Base-by-base conservation (phyloP, 441 rosid species). In the Pelargonium cotyledonis region DNA sequence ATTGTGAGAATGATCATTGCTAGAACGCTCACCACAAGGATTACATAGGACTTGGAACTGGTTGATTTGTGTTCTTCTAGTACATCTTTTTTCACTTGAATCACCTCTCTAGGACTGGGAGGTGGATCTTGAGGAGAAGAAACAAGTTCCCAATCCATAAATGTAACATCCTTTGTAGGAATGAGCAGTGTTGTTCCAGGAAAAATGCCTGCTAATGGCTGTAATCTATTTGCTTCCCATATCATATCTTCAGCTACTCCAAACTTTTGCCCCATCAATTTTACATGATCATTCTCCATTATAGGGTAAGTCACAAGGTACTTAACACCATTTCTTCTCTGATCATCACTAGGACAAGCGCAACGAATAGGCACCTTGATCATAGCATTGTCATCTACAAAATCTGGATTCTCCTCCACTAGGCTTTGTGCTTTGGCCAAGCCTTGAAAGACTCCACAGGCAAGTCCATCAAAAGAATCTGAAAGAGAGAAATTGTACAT, bases 281-380 rank as follows among this genome's bases (percentile, higher is more conserved):
- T 18, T 12, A 58, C 29, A 11, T 53, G 0, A 10, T 73, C 80
- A 14, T 66, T 55, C 61, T 69, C 35, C 5, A 77, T 18, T 18
- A 77, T 57, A 3, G 80, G 80, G 47, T 77, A 73, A 11, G 80
- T 73, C 38, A 77, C 73, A 26, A 77, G 71, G 66, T 23, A 67
- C 5, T 43, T 65, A 7, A 77, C 72, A 11, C 77, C 79, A 35
- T 70, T 70, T 0, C 43, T 73, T 35, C 8, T 18, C 31, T 75
- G 77, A 23, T 69, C 35, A n/a, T 55, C 38, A 61, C 8, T 26
- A 5, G 83, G 75, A 65, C 83, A 77, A 77, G 77, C 80, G 18
- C 83, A 77, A 65, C 75, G 75, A 68, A 80, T 75, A 1, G 79
- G 73, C n/a, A 77, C 75, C 63, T 68, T 70, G 69, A 80, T 70